These are phyloP conservation scores for Hypomyces perniciosus DNA, from an alignment of 2,329 filamentous ascomycete genomes.

Conservation along the genomic window DNA sequence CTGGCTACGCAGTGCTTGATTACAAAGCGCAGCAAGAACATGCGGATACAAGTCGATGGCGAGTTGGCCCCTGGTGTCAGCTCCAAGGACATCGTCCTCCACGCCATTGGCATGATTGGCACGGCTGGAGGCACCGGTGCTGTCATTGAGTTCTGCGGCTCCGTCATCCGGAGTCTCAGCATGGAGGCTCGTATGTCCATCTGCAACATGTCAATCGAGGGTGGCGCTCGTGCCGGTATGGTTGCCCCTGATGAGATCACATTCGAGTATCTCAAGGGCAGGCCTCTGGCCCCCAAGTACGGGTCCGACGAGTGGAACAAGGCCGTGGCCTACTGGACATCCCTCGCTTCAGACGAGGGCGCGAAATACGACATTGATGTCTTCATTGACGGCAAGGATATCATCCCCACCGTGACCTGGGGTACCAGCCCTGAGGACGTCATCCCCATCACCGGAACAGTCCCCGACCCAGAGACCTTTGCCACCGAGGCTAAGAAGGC, in stretches of 20 bases:
- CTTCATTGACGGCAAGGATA: slow-evolving; percentile 86
- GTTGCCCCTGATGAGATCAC: slow-evolving; percentile 91
- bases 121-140: slow-evolving; percentile 91
- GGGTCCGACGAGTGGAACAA: slow-evolving; percentile 86
- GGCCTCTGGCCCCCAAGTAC: slow-evolving; percentile 78
- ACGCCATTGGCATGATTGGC: slow-evolving; percentile 89
- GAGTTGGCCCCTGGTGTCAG: slow-evolving; percentile 84
- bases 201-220: slow-evolving; percentile 99
- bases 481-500: slow-evolving; percentile 71
- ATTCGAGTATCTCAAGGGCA: slow-evolving; percentile 90
- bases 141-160: slow-evolving; percentile 97
- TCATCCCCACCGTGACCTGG: slow-evolving; percentile 91
- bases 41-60: slow-evolving; percentile 93
- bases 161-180: slow-evolving; percentile 79
- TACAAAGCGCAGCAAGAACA: slow-evolving; percentile 95
- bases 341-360: slow-evolving; percentile 75
- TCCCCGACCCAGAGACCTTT: slow-evolving; percentile 87
- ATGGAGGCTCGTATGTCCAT: slow-evolving; percentile 99
- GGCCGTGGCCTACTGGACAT: slow-evolving; percentile 82
- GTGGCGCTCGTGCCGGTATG: slow-evolving; percentile 91
- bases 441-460: slow-evolving; percentile 84
- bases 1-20: slow-evolving; percentile 93
- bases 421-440: slow-evolving; percentile 96
- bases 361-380: slow-evolving; percentile 89
- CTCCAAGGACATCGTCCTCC: slow-evolving; percentile 90